A percentile compares a stretch with the other conserved stretches of the same genome.
Evolutionary conservation across 441 rosid species (phyloP).

Genomic region (Arabidopsis lyrata): DNA sequence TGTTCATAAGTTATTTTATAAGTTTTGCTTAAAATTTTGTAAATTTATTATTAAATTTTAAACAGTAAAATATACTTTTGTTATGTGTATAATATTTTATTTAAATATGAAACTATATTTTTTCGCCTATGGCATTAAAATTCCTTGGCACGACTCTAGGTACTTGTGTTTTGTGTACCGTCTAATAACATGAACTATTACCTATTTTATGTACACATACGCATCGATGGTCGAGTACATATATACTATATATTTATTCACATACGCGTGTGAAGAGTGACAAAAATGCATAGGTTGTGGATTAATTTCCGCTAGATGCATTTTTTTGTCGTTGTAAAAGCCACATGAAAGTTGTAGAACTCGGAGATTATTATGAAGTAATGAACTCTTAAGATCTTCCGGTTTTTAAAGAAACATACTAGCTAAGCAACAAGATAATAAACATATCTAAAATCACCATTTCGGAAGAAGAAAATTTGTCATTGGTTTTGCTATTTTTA

Average conservation of each 20-base stretch:
- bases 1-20: too few relatives aligned
- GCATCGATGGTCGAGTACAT: neutral
- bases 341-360: neutral
- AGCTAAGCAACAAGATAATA: neutral
- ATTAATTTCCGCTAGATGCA: neutral
- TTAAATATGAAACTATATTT: too few relatives aligned
- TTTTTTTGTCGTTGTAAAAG: neutral
- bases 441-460: neutral
- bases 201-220: neutral
- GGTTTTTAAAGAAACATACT: neutral
- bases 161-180: slow-evolving; percentile 9
- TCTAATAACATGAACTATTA: slow-evolving; percentile 6
- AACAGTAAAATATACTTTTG: too few relatives aligned
- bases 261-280: neutral
- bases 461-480: neutral
- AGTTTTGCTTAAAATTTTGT: too few relatives aligned
- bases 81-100: too few relatives aligned
- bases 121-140: too few relatives aligned
- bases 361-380: neutral
- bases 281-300: slow-evolving; percentile 1
- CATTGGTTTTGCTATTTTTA: neutral
- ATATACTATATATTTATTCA: neutral
- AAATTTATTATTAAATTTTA: too few relatives aligned
- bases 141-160: too few relatives aligned
- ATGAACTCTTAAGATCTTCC: neutral